Evolutionary conservation across 2,329 filamentous ascomycete species (phyloP), one percentile per base, ranked within the genome.

Genomic region (Clarireedia monteithiana): DNA sequence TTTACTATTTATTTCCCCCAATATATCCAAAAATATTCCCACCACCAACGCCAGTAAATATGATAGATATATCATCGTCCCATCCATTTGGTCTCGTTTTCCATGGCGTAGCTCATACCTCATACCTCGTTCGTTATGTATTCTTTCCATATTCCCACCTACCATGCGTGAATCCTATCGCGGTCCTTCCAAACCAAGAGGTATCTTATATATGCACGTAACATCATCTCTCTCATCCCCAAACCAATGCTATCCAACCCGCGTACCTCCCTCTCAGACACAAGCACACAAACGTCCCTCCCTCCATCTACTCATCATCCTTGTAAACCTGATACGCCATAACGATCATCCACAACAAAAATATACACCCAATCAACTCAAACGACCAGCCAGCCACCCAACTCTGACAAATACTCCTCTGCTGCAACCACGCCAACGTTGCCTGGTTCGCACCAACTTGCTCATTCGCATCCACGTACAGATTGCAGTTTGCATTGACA

Each of bases 341-440:
- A 59, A 85, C 73, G 75, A 85, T 84, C 64, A 85, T 81, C 83
- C 83, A 86, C n/a, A 86, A 66, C 57, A 85, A 67, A 60, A 85
- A 85, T 1, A 84, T 70, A 17, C 70, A 72, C 0, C 83, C 83
- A 2, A 83, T 77, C 24, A 87, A 68, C 17, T 76, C 76, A 67
- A 86, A 83, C 1, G 82, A 77, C 69, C 85, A 87, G 1, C 81
- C 80, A 1, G 84, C 76, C 63, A 83, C 78, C 84, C 84, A 86
- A 45, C 76, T 76, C 69, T 83, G 80, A 67, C 83, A 87, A 62
- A 86, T 86, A 49, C 73, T 80, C 64, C 73, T 72, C 69, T 87
- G 82, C 70, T 85, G 72, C 62, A 87, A 64, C 80, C 82, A 86
- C 0, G 84, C 83, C 61, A 86, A 69, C 4, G 82, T 85, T 30